phyloP scores from a whole-genome alignment of 805 yeast genomes.

The Phaffomyces opuntiae region DNA sequence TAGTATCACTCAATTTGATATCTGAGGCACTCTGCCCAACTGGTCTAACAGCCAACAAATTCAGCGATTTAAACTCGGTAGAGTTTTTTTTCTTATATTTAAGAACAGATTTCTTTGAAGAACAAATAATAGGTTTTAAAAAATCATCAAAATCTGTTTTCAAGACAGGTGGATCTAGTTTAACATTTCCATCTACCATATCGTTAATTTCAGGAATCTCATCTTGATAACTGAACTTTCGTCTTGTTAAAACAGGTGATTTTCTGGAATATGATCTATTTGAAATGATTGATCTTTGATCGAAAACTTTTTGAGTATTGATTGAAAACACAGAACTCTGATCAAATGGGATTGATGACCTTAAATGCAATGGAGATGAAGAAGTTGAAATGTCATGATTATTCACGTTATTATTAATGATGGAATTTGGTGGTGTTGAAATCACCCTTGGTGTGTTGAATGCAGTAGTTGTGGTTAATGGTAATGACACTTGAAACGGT shows the following conservation, averaged over 20 bases:
- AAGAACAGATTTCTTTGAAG: constrained; percentile 3
- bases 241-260: background rate
- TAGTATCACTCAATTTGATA: constrained; percentile 6
- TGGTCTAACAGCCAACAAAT: constrained; percentile 5
- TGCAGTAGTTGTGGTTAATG: background rate
- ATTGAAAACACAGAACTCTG: background rate
- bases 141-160: background rate
- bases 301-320: background rate
- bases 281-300: constrained; percentile 1
- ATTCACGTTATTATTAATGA: background rate
- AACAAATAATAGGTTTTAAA: constrained; percentile 16
- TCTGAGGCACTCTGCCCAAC: constrained; percentile 13
- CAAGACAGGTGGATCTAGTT: background rate
- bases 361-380: background rate
- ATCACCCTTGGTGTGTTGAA: background rate
- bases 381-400: background rate
- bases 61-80: constrained; percentile 4
- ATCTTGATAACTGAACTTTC: background rate
- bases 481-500: background rate
- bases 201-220: background rate
- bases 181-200: background rate
- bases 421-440: background rate
- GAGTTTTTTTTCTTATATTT: background rate
- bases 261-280: background rate
- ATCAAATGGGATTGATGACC: background rate